Evolutionary conservation across 257 asterid genomes (phyloP).

Genomic region (Agastache rugosa): DNA sequence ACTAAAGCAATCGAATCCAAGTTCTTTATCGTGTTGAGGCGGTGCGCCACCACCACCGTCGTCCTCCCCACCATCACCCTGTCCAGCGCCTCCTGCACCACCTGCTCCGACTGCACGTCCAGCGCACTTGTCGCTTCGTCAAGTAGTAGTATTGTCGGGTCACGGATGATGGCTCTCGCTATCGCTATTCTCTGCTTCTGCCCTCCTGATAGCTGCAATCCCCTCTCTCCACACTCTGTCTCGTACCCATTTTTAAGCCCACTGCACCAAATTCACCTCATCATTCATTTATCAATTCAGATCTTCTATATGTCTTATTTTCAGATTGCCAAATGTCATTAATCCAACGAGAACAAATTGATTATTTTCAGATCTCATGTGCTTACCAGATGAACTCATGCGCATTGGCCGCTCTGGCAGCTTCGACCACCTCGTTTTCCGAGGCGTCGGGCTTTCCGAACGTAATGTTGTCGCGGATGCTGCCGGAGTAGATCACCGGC

Average conservation of each 20-base stretch:
- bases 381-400: constrained; percentile 86
- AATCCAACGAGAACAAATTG: too few relatives aligned
- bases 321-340: too few relatives aligned
- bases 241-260: constrained; percentile 71
- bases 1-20: constrained; percentile 69
- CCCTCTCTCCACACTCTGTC: constrained; percentile 85
- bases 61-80: constrained; percentile 76
- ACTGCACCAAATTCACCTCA: constrained; percentile 36
- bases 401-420: constrained; percentile 85
- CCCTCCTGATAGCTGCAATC: constrained; percentile 79
- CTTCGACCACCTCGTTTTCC: constrained; percentile 67
- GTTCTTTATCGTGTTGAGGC: constrained; percentile 81
- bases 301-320: too few relatives aligned
- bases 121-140: constrained; percentile 95
- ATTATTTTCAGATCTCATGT: too few relatives aligned
- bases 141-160: constrained; percentile 62
- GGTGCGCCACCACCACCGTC: constrained; percentile 78
- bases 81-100: constrained; percentile 80
- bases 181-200: constrained; percentile 86
- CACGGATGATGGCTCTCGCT: constrained; percentile 75
- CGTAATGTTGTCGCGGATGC: constrained; percentile 66
- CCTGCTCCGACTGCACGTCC: constrained; percentile 79
- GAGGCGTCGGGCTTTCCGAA: constrained; percentile 71
- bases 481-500: constrained; percentile 80
- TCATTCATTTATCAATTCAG: background rate